Evolutionary conservation across 1,284 basidiomycete species (phyloP).

Genomic region (Ustilago curta): DNA sequence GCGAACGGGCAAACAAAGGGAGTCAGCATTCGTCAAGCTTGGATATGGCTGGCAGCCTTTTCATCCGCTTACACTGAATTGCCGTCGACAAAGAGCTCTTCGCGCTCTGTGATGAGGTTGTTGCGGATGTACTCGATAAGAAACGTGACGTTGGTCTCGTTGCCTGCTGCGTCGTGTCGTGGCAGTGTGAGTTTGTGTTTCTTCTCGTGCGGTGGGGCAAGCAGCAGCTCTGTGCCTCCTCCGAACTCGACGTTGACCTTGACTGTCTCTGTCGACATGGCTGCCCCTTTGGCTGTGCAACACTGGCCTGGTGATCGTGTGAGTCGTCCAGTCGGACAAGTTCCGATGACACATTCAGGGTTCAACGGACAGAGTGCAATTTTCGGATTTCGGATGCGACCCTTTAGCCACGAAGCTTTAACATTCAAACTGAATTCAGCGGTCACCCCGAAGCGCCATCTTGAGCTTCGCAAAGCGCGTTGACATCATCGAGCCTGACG

Average conservation of each 20-base stretch:
- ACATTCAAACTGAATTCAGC: too few species aligned
- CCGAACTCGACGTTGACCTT: slow-evolving; percentile 53
- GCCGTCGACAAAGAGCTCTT: slow-evolving; percentile 89
- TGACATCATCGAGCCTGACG: slow-evolving; percentile 9
- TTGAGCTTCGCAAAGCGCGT: neutral
- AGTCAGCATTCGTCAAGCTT: neutral
- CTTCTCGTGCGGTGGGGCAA: slow-evolving; percentile 63
- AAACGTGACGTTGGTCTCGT: slow-evolving; percentile 77
- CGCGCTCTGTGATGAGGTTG: slow-evolving; percentile 83
- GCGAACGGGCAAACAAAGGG: neutral
- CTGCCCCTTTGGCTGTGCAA: too few species aligned
- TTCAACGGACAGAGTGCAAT: neutral
- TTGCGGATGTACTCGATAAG: slow-evolving; percentile 84
- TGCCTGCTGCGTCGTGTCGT: slow-evolving; percentile 24
- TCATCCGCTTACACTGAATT: slow-evolving; percentile 81
- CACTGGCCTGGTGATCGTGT: neutral
- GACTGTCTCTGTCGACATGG: slow-evolving; percentile 34
- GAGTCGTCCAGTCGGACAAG: neutral
- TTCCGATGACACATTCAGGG: neutral
- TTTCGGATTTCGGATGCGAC: slow-evolving; percentile 2
- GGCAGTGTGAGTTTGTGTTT: slow-evolving; percentile 57
- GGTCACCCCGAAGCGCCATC: too few species aligned
- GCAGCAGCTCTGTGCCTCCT: slow-evolving; percentile 66
- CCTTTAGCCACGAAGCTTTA: neutral
- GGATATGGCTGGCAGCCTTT: too few species aligned